These are phyloP conservation scores for Naganishia cerealis DNA, from an alignment of 1,284 basidiomycete species.

Conservation along the genomic window DNA sequence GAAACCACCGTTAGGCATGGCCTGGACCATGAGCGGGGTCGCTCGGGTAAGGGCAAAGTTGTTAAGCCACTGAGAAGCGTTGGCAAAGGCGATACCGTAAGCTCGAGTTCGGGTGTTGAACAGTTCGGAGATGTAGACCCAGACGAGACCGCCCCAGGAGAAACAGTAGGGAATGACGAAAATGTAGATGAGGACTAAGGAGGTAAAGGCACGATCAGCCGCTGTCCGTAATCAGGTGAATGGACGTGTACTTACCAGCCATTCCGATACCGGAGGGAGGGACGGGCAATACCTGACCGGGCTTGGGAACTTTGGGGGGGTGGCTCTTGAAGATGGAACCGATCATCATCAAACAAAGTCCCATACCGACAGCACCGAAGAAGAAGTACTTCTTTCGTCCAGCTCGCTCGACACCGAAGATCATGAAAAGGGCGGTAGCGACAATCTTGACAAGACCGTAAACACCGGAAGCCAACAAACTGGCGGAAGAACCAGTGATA, in stretches of 20 bases:
- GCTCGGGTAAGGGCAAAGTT: constrained; percentile 62
- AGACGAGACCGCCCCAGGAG: constrained; percentile 43
- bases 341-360: constrained; percentile 64
- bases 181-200: constrained; percentile 46
- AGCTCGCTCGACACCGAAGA: constrained; percentile 61
- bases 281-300: constrained; percentile 31
- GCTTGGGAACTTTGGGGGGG: constrained; percentile 53
- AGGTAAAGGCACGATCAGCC: constrained; percentile 12
- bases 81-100: constrained; percentile 70
- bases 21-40: constrained; percentile 62
- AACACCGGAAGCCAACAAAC: constrained; percentile 73
- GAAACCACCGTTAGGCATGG: constrained; percentile 45
- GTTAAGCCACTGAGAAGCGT: constrained; percentile 74
- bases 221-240: constrained; percentile 42
- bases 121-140: constrained; percentile 62
- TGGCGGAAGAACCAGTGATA: constrained; percentile 59
- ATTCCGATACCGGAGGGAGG: constrained; percentile 45
- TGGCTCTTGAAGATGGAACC: constrained; percentile 74
- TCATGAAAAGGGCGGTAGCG: constrained; percentile 66
- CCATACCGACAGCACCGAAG: constrained; percentile 62
- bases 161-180: constrained; percentile 55
- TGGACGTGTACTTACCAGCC: constrained; percentile 45
- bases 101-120: constrained; percentile 78
- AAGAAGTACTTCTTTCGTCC: constrained; percentile 59
- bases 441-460: constrained; percentile 77